phyloP scores from a whole-genome alignment of 805 yeast species.

The Kodamaea kaohsiungensis region DNA sequence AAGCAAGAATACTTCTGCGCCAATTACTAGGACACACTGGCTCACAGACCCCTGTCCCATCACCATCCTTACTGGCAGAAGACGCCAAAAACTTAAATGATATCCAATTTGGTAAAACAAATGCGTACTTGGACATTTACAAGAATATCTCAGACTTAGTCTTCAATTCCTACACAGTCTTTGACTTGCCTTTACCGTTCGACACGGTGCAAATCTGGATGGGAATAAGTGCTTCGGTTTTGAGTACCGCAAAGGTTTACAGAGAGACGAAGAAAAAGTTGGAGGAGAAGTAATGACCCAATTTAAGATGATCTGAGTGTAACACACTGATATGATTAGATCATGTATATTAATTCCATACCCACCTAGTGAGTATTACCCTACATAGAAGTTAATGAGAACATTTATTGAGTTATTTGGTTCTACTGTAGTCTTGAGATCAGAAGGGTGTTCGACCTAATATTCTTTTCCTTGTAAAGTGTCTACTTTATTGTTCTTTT shows the following conservation, averaged over 20 bases:
- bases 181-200: slow-evolving; percentile 34
- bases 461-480: no score
- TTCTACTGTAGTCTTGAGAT: no score
- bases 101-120: slow-evolving; percentile 37
- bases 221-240: slow-evolving; percentile 42
- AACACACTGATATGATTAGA: neutral
- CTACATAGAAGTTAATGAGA: neutral
- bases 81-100: slow-evolving; percentile 29
- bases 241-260: slow-evolving; percentile 39
- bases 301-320: neutral
- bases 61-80: slow-evolving; percentile 19
- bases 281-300: slow-evolving; percentile 12
- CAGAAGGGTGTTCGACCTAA: no score
- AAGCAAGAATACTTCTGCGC: slow-evolving; percentile 47
- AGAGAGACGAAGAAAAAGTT: slow-evolving; percentile 37
- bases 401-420: neutral
- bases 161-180: slow-evolving; percentile 44
- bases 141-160: slow-evolving; percentile 40
- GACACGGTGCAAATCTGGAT: slow-evolving; percentile 47
- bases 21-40: slow-evolving; percentile 35
- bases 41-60: slow-evolving; percentile 13
- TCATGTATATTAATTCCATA: neutral
- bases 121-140: slow-evolving; percentile 40
- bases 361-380: neutral
- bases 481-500: no score